phyloP scores from a whole-genome alignment of 805 yeast genomes.

The Wickerhamomyces chaumierensis region DNA sequence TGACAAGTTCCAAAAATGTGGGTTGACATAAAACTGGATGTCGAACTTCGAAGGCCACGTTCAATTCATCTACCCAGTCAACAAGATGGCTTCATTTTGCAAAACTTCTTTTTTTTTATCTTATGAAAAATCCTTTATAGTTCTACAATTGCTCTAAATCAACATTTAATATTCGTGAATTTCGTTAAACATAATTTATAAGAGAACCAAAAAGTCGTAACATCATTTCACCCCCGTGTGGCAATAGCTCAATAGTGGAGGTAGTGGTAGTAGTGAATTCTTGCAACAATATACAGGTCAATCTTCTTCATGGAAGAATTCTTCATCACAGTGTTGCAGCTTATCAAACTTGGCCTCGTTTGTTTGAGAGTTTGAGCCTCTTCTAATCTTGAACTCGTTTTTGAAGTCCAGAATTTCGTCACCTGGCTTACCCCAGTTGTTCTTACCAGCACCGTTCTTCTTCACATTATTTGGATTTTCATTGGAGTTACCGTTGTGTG shows the following conservation, averaged over 20 bases:
- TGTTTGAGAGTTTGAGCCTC: conserved; percentile 37
- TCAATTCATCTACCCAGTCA: too few relatives aligned
- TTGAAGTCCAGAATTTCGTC: conserved; percentile 63
- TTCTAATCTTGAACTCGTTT: conserved; percentile 45
- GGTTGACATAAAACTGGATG: too few relatives aligned
- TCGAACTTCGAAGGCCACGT: too few relatives aligned
- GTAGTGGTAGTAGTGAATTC: too few relatives aligned
- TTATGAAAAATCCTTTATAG: too few relatives aligned
- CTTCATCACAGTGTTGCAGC: conserved; percentile 15
- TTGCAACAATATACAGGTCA: too few relatives aligned
- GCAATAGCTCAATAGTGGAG: too few relatives aligned
- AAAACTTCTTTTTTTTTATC: too few relatives aligned
- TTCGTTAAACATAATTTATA: background rate
- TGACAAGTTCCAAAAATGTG: too few relatives aligned
- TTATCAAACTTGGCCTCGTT: conserved; percentile 29
- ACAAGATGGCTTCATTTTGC: too few relatives aligned
- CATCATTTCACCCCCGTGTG: background rate
- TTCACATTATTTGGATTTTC: conserved; percentile 67
- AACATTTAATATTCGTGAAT: background rate
- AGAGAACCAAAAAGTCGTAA: background rate
- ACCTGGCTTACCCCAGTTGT: conserved; percentile 80
- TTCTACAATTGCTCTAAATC: background rate
- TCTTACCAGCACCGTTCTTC: conserved; percentile 78
- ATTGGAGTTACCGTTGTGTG: conserved; percentile 61
- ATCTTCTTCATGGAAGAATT: background rate